These are phyloP conservation scores for Pythium myriotylum DNA, from an alignment of 352 stramenopile genomes.

Conservation along the genomic window DNA sequence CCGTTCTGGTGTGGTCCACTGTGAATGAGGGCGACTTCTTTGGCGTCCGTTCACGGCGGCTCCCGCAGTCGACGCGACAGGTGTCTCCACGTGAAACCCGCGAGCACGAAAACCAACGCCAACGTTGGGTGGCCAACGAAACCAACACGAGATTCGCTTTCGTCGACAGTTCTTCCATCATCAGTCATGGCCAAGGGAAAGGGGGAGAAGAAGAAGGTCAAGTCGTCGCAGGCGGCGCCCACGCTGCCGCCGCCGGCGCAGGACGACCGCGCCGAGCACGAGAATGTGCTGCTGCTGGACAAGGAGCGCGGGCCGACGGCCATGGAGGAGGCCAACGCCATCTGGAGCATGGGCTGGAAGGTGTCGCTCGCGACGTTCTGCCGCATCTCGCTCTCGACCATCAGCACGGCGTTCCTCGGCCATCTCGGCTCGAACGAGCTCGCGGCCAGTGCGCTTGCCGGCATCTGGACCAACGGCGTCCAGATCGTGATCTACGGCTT, in stretches of 20 bases:
- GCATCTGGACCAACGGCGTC: slow-evolving; percentile 80
- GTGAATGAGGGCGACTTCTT: not conserved
- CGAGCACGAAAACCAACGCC: not conserved
- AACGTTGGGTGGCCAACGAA: slow-evolving; percentile 3
- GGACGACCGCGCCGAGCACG: slow-evolving; percentile 6
- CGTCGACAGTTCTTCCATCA: not conserved
- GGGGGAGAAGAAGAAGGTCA: slow-evolving; percentile 11
- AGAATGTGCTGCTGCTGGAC: slow-evolving; percentile 18
- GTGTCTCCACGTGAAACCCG: not conserved
- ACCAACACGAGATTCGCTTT: not conserved
- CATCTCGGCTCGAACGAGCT: slow-evolving; percentile 76
- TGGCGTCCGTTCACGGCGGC: no score
- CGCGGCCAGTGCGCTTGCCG: slow-evolving; percentile 65
- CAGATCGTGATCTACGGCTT: slow-evolving; percentile 84
- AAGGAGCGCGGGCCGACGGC: slow-evolving; percentile 35
- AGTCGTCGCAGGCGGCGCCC: slow-evolving; percentile 5
- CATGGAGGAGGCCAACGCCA: slow-evolving; percentile 58
- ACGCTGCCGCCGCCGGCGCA: slow-evolving; percentile 16
- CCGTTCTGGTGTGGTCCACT: not conserved
- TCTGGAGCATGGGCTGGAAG: slow-evolving; percentile 86
- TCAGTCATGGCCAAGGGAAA: slow-evolving; percentile 16
- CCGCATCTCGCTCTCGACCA: slow-evolving; percentile 77
- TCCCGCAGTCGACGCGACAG: no score
- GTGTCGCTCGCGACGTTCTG: slow-evolving; percentile 84
- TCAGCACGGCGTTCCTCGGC: slow-evolving; percentile 79